A percentile compares a stretch with the other conserved stretches of the same genome.
Evolutionary conservation across 2,329 filamentous ascomycete genomes (phyloP).

Genomic region (Triangularia verruculosa): DNA sequence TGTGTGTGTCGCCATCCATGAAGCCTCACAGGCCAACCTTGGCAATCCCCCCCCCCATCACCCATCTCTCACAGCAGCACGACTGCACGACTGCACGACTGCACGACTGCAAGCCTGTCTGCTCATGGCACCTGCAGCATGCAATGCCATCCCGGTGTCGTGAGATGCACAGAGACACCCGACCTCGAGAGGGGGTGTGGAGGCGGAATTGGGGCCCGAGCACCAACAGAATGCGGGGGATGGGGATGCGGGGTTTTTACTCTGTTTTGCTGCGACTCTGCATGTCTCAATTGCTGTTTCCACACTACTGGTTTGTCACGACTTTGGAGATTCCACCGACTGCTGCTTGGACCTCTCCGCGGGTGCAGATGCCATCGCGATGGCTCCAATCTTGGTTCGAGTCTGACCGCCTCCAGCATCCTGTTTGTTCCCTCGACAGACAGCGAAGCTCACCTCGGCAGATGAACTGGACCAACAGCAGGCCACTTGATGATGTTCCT

Average conservation of each 20-base stretch:
- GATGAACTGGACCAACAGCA: neutral
- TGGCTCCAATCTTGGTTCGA: neutral
- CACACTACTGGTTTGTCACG: neutral
- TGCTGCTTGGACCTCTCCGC: neutral
- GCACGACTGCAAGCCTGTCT: neutral
- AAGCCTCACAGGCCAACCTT: neutral
- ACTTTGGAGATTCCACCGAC: neutral
- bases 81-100: too few relatives aligned
- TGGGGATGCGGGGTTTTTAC: conserved; percentile 4
- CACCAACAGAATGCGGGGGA: neutral
- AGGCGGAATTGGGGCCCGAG: conserved; percentile 6
- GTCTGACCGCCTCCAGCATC: neutral
- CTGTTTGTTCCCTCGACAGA: neutral
- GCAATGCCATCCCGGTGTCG: conserved; percentile 4
- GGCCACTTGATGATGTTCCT: neutral
- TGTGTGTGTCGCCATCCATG: too few relatives aligned
- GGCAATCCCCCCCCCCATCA: neutral
- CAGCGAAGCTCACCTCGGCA: neutral
- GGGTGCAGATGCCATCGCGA: neutral
- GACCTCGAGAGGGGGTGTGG: neutral
- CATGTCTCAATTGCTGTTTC: neutral
- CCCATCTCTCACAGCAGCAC: neutral
- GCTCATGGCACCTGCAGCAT: conserved; percentile 7
- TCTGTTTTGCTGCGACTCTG: neutral
- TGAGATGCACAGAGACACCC: neutral